Evolutionary conservation across 805 yeast genomes (phyloP).

Genomic region (Pichia gijzeniarum): DNA sequence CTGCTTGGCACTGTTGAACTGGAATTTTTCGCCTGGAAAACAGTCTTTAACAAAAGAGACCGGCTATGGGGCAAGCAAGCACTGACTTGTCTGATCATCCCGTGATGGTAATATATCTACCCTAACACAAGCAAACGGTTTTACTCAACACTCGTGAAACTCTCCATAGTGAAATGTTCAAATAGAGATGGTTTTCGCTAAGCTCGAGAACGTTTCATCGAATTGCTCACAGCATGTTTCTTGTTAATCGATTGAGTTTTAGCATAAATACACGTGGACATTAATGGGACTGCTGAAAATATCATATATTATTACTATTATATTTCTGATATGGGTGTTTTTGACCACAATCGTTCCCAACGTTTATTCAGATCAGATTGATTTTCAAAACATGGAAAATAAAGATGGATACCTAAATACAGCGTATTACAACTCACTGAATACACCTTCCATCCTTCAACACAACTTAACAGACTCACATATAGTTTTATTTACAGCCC

Average conservation of each 20-base stretch:
- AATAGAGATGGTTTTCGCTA: no score
- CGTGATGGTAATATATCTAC: no score
- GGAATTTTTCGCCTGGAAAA: no score
- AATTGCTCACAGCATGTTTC: no score
- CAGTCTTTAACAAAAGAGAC: no score
- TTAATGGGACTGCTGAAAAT: slow-evolving; percentile 4
- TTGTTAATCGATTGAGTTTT: no score
- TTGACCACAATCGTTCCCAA: slow-evolving; percentile 13
- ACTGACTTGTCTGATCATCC: no score
- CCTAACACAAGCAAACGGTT: no score
- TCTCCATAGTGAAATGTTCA: background rate
- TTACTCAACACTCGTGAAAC: no score
- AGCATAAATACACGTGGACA: no score
- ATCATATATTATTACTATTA: background rate
- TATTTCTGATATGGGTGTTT: slow-evolving; percentile 9
- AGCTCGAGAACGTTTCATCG: no score
- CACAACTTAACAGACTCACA: slow-evolving; percentile 20
- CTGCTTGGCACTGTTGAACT: background rate
- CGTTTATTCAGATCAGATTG: background rate
- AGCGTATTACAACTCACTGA: slow-evolving; percentile 20
- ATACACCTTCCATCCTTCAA: slow-evolving; percentile 16
- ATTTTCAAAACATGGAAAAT: slow-evolving; percentile 3
- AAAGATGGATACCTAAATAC: slow-evolving; percentile 18
- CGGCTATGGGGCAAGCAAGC: no score
- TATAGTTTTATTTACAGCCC: slow-evolving; percentile 57